Conservation (phyloP, 106 monocot genomes). For the Triglochin maritima region DNA sequence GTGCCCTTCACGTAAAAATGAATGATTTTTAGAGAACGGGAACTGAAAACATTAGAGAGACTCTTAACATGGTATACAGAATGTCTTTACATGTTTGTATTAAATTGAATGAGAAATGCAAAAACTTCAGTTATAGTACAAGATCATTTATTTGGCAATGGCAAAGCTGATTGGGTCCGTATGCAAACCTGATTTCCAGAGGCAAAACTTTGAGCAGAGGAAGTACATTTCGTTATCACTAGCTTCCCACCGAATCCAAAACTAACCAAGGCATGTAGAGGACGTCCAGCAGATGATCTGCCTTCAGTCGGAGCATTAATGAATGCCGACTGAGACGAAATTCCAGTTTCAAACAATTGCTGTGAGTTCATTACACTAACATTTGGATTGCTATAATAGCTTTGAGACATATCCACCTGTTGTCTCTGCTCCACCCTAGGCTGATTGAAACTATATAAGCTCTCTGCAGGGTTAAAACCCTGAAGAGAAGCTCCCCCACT, state of each 20-base stretch:
- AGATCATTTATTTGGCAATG: too few relatives aligned
- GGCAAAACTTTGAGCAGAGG: constrained; percentile 16
- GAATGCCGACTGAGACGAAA: constrained; percentile 24
- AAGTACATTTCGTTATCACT: constrained; percentile 55
- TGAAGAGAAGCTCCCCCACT: constrained; percentile 17
- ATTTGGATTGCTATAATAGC: constrained; percentile 30
- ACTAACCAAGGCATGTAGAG: constrained; percentile 75
- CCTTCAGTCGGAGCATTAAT: constrained; percentile 22
- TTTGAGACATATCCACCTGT: constrained; percentile 27
- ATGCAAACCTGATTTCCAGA: constrained; percentile 51
- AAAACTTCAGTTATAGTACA: too few relatives aligned
- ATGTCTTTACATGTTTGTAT: too few relatives aligned
- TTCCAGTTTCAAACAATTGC: constrained; percentile 24
- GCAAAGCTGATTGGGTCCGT: too few relatives aligned
- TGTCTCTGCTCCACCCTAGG: constrained; percentile 23
- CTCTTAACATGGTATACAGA: too few relatives aligned
- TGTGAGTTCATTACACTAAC: constrained; percentile 26
- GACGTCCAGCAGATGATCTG: constrained; percentile 78
- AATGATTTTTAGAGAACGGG: neutral
- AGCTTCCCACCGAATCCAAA: constrained; percentile 99
- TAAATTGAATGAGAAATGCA: too few relatives aligned
- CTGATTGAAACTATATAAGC: constrained; percentile 25
- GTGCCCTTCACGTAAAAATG: constrained; percentile 28
- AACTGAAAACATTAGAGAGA: too few relatives aligned
- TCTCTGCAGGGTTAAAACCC: constrained; percentile 32